phyloP scores from a whole-genome alignment of 2,329 filamentous ascomycete species.

The Fusarium avenaceum region DNA sequence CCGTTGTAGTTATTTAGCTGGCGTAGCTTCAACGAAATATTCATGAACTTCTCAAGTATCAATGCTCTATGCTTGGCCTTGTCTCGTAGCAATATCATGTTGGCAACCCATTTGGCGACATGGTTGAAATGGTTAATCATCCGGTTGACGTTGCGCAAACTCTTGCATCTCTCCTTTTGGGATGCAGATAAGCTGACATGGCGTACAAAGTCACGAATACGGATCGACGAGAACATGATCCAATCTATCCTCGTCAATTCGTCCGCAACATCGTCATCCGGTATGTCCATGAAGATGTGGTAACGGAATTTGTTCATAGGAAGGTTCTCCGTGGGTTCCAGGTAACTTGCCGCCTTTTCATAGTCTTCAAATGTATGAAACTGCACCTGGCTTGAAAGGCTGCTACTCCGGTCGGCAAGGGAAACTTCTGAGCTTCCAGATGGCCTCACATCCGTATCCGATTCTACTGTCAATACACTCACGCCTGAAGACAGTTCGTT shows the following conservation, averaged over 20 bases:
- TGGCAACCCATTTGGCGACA: conserved; percentile 83
- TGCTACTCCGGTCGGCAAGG: conserved; percentile 57
- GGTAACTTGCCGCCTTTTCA: conserved; percentile 78
- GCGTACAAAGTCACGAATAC: conserved; percentile 91
- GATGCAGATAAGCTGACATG: conserved; percentile 83
- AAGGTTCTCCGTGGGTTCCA: conserved; percentile 77
- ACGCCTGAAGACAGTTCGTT: conserved; percentile 59
- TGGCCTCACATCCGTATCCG: conserved; percentile 59
- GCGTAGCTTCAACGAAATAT: conserved; percentile 85
- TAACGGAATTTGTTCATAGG: conserved; percentile 88
- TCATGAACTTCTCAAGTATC: conserved; percentile 97
- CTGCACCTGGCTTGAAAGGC: conserved; percentile 62
- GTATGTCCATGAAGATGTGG: conserved; percentile 88
- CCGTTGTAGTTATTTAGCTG: conserved; percentile 98
- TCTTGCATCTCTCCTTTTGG: conserved; percentile 80
- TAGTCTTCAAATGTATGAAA: conserved; percentile 82
- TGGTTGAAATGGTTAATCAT: conserved; percentile 96
- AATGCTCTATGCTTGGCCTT: conserved; percentile 95
- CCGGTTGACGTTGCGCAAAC: conserved; percentile 87
- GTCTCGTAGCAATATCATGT: conserved; percentile 88
- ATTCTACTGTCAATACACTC: conserved; percentile 63
- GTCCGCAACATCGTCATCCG: conserved; percentile 86
- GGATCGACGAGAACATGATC: conserved; percentile 97
- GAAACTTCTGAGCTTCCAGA: conserved; percentile 63
- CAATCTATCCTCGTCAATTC: conserved; percentile 97